phyloP scores from a whole-genome alignment of 176 grass and related monocot species.

The Eleusine indica region DNA sequence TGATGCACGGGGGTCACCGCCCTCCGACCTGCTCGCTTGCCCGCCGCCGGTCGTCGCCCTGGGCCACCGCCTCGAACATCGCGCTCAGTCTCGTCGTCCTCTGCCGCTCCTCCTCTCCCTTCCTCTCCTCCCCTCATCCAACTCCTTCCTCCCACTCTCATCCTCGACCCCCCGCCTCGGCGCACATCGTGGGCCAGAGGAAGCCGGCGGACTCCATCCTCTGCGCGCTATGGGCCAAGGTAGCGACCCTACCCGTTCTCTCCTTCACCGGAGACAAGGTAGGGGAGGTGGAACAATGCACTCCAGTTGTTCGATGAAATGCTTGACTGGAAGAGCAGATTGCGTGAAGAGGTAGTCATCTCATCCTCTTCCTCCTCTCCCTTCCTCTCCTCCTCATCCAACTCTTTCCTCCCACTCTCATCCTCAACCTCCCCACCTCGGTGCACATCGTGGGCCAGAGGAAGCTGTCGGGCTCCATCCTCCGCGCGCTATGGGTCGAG shows the following conservation, averaged over 20 bases:
- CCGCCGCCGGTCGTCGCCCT: too few species aligned
- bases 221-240: slow-evolving; percentile 62
- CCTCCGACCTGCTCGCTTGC: too few species aligned
- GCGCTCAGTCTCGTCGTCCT: too few species aligned
- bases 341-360: too few species aligned
- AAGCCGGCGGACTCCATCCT: slow-evolving; percentile 47
- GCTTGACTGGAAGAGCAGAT: too few species aligned
- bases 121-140: slow-evolving; percentile 37
- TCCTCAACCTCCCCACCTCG: slow-evolving; percentile 21
- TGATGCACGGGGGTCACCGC: too few species aligned
- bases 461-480: slow-evolving; percentile 43
- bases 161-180: slow-evolving; percentile 20
- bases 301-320: too few species aligned
- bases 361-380: slow-evolving; percentile 50
- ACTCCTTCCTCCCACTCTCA: slow-evolving; percentile 28
- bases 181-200: slow-evolving; percentile 22
- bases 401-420: slow-evolving; percentile 27
- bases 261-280: slow-evolving; percentile 82
- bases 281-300: slow-evolving; percentile 66
- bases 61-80: too few species aligned
- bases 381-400: slow-evolving; percentile 37
- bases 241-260: slow-evolving; percentile 74
- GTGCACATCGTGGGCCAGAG: slow-evolving; percentile 18
- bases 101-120: slow-evolving; percentile 48
- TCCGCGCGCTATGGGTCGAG: slow-evolving; percentile 66